Evolutionary conservation across 83 land plant species (phyloP), one percentile per base, ranked within the genome.

Genomic region (Picea abies): DNA sequence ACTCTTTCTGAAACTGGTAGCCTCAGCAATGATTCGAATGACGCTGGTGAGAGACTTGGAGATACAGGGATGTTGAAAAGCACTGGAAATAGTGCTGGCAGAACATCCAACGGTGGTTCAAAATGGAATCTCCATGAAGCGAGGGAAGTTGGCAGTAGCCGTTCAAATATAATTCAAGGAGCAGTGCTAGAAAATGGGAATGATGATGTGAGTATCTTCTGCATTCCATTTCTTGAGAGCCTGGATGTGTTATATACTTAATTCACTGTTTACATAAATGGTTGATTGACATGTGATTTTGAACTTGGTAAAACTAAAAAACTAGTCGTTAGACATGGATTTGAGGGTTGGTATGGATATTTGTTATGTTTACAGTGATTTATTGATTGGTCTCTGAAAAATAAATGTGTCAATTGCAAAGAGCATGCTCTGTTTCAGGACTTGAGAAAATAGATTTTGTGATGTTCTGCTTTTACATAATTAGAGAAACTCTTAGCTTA

Each of bases 1-100:
- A 87, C 87, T 65, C 16, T 85, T 63, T 93, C 94, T 82, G 94
- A 91, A 83, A 82, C 82, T 83, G 93, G 94, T 60, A 97, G 98
- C 79, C 72, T 91, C 25, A 84, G 83, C 60, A 91, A 88, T 86
- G 93, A 93, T 60, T 85, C 90, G 20, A 79, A 83, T 80, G 94
- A 90, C 80, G 85, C 71, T 2, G 85, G 69, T 56, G 91, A 91
- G 39, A 84, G 82, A 1, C 61, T 65, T 62, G 79, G 77, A 70
- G 94, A 87, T 62, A 63, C 81, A 41, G 41, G 81, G 12, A 64
- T 82, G 23, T 23, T 79, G 32, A 87, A 83, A 81, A 37, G 56
- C 52, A 78, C 73, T 63, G 82, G 85, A 23, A 86, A 86, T 86
- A 90, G 87, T 82, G 52, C 84, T 67, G 85, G 89, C 64, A 90